Base-by-base conservation (phyloP, 2,329 filamentous ascomycete genomes). In the Lizonia empirigonia region DNA sequence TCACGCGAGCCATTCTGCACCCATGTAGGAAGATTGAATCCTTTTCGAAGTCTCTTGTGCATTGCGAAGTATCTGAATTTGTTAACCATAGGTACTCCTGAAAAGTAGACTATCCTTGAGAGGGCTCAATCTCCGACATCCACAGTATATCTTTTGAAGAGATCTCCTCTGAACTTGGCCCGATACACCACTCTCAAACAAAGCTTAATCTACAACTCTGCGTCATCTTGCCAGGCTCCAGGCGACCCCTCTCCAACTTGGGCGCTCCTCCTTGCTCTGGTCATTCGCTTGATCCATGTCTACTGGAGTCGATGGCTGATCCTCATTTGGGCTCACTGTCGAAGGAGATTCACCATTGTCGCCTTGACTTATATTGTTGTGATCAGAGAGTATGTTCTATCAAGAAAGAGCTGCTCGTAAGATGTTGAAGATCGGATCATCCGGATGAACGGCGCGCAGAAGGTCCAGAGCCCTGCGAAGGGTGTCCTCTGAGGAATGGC, bases 281-380 rank as follows among this genome's bases (percentile, higher is more conserved):
- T 20, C 33, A 13, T 22, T 26, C 12, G 13, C 7, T 4, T 20
- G 3, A 6, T 44, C 46, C 2, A 50, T n/a, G 12, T 44, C 39
- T 33, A 50, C 44, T 2, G 39, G 39, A 24, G 33, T 44, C 12
- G 33, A 7, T 24, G 39, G 46, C 10, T 30, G 26, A n/a, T 34
- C 24, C 4, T 19, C 33, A 7, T 27, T 26, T 15, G 26, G 18
- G 8, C 30, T 40, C n/a, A 30, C 19, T 18, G 23, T 6, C 39
- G 30, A 20, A 30, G 27, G 15, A 37, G 18, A 30, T 16, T 24
- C 33, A 30, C 27, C 9, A 18, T 32, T 33, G 20, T 37, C 12
- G 6, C 15, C n/a, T 15, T 24, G 35, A 2, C 15, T 3, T 18
- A 9, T 19, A 5, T 13, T 19, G 18, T 34, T 12, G 2, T 7